phyloP scores from a whole-genome alignment of 2,329 filamentous ascomycete species.

The Alternaria conjuncta region DNA sequence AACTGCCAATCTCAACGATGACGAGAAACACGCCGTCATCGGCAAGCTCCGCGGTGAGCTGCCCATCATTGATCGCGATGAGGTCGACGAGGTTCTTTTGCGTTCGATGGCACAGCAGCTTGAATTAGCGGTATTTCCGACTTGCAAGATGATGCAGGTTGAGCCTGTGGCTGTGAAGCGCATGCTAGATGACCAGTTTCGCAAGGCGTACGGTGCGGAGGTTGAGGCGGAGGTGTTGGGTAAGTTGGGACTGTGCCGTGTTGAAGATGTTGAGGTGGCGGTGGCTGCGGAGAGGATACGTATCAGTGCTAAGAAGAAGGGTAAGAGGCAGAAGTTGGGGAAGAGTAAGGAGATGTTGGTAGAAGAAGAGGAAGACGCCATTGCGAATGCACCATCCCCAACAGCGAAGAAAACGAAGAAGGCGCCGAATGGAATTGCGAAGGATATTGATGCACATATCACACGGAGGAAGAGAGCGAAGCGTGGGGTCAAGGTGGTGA shows the following conservation, averaged over 20 bases:
- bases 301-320: background rate
- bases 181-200: conserved; percentile 13
- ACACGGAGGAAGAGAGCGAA: background rate
- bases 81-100: conserved; percentile 6
- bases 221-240: background rate
- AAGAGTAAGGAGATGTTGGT: background rate
- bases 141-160: conserved; percentile 14
- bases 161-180: conserved; percentile 6
- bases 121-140: conserved; percentile 1
- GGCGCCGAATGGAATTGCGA: too few relatives aligned
- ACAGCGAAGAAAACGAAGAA: too few relatives aligned
- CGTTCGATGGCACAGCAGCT: conserved; percentile 2
- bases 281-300: background rate
- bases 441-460: too few relatives aligned
- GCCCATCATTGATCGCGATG: conserved; percentile 11
- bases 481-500: background rate
- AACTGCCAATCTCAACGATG: conserved; percentile 5
- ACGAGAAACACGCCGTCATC: conserved; percentile 7
- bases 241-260: background rate
- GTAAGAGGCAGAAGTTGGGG: background rate
- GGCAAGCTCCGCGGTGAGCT: conserved; percentile 9
- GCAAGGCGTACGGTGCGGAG: conserved; percentile 6
- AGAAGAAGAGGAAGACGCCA: background rate
- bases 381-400: background rate
- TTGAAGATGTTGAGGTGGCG: background rate